Base-by-base conservation (phyloP, 192 early-diverging fungal species). In the Tieghemiomyces parasiticus region DNA sequence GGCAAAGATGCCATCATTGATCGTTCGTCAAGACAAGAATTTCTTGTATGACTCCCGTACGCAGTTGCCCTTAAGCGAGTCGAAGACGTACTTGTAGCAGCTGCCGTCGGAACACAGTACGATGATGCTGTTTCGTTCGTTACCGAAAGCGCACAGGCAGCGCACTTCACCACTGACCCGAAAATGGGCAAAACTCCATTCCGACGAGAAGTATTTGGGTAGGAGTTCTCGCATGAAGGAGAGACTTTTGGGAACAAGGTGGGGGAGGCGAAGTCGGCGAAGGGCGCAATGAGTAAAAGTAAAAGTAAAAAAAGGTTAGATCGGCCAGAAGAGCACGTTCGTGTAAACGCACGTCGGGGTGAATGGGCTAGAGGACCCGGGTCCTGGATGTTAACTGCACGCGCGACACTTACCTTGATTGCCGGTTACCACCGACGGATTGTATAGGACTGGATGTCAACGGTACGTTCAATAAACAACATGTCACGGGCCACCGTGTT, bases 201-300 rank as follows among this genome's bases (percentile, higher is more conserved):
- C 86, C 3, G 85, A 88, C n/a, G 86, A 88, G 78, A 96, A 96
- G 67, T 96, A 96, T 63, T 90, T 90, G 52, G 91, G 91, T 65
- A 93, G 67, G 16, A 90, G 58, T 48, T 88, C 84, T 62, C 87
- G 87, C 83, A 90, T 82, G 56, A 90, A 90, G 62, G 70, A 71
- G 4, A 74, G 45, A 54, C 67, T 14, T 22, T 45, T 34, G 34
- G 35, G 49, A 16, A 34, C 28, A 53, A 30, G 26, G 20, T 28
- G 2, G 26, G 42, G 42, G 29, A 56, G 60, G 3, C 53, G 16
- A 13, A 61, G 0, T n/a, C n/a, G n/a, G 63, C n/a, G 52, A 64
- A 49, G 12, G 59, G 56, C n/a, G 64, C 46, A 3, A 45, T 33
- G 31, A 60, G 62, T n/a, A 59, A 55, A 8, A 63, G 35, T n/a